Percentiles rank a stretch among this genome's conserved stretches.
These are phyloP conservation scores for Naematelia encephala DNA, from an alignment of 768 basidiomycete genomes.

Conservation along the genomic window DNA sequence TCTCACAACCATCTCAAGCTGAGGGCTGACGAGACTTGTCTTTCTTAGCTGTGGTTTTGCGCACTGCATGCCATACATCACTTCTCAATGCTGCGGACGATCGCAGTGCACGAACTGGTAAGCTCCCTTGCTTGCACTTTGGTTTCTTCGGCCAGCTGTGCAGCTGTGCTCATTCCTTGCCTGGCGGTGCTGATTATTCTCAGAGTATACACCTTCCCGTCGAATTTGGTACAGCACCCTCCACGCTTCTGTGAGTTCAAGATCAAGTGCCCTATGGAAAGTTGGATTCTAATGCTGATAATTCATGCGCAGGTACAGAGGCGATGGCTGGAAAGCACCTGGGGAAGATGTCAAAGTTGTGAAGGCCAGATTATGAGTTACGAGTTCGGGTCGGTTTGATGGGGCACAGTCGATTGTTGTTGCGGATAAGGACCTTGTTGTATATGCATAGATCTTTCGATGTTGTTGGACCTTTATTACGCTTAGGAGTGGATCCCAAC, in stretches of 20 bases:
- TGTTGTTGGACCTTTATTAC: too few species aligned
- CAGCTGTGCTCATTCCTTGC: too few species aligned
- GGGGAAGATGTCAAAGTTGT: constrained; percentile 3
- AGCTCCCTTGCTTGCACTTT: too few species aligned
- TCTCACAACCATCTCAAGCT: neutral
- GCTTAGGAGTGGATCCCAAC: too few species aligned
- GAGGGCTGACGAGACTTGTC: constrained; percentile 6
- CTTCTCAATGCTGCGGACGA: constrained; percentile 45
- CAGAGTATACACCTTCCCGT: constrained; percentile 35
- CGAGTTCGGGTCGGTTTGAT: too few species aligned
- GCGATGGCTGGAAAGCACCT: neutral
- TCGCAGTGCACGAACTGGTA: constrained; percentile 45
- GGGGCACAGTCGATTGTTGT: too few species aligned
- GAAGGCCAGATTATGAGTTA: neutral
- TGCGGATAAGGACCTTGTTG: neutral
- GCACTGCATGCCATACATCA: constrained; percentile 46
- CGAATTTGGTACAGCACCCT: constrained; percentile 44
- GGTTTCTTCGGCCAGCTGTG: too few species aligned
- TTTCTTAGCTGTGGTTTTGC: constrained; percentile 39
- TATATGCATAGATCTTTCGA: neutral
- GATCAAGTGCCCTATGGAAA: neutral
- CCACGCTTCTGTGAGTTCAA: constrained; percentile 36
- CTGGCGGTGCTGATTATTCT: too few species aligned
- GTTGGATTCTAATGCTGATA: neutral
- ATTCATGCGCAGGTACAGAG: neutral